Conservation (phyloP, 805 yeast genomes). For the Metschnikowia matae region DNA sequence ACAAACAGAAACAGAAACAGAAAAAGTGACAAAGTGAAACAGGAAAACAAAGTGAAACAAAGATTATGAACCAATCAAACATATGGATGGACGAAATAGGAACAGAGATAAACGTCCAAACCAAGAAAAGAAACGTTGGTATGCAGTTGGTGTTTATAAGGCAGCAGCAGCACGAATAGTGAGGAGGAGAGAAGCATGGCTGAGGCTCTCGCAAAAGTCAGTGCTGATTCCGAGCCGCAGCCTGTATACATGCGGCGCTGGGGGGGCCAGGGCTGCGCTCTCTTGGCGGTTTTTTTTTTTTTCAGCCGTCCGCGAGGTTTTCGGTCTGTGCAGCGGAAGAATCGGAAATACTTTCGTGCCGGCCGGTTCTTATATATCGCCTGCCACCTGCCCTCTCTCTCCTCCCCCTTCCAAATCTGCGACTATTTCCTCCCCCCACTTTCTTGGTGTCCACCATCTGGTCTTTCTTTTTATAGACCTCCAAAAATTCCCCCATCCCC, state of each 20-base stretch:
- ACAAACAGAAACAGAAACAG: too few relatives aligned
- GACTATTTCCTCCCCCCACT: background rate
- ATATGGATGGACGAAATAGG: too few relatives aligned
- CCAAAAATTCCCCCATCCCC: too few relatives aligned
- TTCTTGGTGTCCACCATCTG: background rate
- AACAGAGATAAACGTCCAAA: too few relatives aligned
- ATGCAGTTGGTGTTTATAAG: too few relatives aligned
- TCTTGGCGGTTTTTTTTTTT: conserved; percentile 2
- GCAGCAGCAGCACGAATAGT: too few relatives aligned
- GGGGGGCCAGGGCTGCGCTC: conserved; percentile 7
- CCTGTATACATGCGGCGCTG: conserved; percentile 6
- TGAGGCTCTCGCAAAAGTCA: background rate
- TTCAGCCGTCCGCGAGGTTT: conserved; percentile 7
- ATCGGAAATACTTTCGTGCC: conserved; percentile 2
- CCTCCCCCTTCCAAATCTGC: background rate
- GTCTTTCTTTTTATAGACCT: background rate
- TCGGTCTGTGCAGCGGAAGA: conserved; percentile 2
- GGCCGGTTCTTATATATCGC: conserved; percentile 4
- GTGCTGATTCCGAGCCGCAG: conserved; percentile 1
- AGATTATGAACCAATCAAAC: too few relatives aligned
- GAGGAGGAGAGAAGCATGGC: background rate
- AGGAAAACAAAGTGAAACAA: too few relatives aligned
- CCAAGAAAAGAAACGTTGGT: too few relatives aligned
- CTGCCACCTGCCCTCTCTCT: background rate
- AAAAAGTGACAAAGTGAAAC: too few relatives aligned